These are phyloP conservation scores for Asparagopsis taxiformis DNA, from an alignment of 31 red algal species.

Conservation along the genomic window DNA sequence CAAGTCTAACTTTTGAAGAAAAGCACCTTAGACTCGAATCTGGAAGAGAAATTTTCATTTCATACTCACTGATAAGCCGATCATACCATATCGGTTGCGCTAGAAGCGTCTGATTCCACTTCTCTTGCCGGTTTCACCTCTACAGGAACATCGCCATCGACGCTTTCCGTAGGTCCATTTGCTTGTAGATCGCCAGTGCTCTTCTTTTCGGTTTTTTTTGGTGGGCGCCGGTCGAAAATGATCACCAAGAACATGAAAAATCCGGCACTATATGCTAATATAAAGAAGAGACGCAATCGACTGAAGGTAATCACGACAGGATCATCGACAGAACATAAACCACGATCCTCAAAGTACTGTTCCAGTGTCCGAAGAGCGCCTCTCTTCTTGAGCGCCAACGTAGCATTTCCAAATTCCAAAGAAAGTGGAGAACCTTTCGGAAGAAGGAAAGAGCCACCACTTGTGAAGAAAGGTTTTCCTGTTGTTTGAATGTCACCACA, in stretches of 20 bases:
- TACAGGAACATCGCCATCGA: too few species aligned
- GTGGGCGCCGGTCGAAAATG: background rate
- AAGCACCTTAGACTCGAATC: too few species aligned
- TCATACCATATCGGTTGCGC: too few species aligned
- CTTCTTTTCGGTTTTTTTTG: too few species aligned
- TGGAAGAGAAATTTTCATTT: too few species aligned
- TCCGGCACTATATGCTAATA: background rate
- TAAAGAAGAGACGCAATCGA: conserved; percentile 8
- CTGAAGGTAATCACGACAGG: background rate
- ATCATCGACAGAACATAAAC: background rate
- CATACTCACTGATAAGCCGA: too few species aligned
- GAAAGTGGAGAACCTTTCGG: conserved; percentile 10
- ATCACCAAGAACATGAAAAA: conserved; percentile 10
- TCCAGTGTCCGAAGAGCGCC: background rate
- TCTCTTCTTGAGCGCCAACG: background rate
- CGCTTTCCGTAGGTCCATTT: too few species aligned
- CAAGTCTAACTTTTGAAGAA: too few species aligned
- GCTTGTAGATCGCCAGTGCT: too few species aligned
- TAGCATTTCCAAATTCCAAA: conserved; percentile 5
- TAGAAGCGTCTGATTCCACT: too few species aligned
- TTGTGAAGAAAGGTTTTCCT: conserved; percentile 1
- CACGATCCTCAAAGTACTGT: background rate
- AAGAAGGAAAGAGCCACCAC: conserved; percentile 6
- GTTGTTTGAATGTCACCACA: conserved; percentile 6
- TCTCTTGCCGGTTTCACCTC: too few species aligned